Conservation (phyloP, 1,284 basidiomycete genomes). For the Sporisorium exsertum region DNA sequence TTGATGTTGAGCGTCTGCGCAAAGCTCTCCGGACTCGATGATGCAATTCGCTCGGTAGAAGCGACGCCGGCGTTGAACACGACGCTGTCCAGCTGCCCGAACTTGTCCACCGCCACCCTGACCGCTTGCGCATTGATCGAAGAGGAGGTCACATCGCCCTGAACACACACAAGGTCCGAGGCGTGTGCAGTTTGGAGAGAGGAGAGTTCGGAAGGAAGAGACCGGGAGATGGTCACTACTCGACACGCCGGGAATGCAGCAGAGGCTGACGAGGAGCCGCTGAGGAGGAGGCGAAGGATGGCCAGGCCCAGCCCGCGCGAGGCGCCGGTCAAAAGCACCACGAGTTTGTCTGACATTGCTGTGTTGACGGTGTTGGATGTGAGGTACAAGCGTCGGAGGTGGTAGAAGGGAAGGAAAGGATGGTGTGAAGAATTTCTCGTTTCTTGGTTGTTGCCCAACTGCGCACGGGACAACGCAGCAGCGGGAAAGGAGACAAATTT, state of each 20-base stretch:
- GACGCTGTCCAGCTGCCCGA: conserved; percentile 78
- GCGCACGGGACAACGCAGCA: conserved; percentile 11
- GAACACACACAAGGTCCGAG: conserved; percentile 69
- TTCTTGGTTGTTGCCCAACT: background rate
- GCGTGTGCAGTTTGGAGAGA: conserved; percentile 72
- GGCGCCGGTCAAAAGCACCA: conserved; percentile 64
- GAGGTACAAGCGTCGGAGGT: background rate
- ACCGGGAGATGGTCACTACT: conserved; percentile 82
- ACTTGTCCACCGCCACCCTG: conserved; percentile 75
- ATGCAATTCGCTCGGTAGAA: conserved; percentile 56
- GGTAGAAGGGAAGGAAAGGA: background rate
- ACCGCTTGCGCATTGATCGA: conserved; percentile 75
- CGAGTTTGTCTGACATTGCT: conserved; percentile 42
- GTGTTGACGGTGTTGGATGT: background rate
- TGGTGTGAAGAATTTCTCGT: background rate
- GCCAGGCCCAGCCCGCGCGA: conserved; percentile 81
- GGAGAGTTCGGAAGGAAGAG: conserved; percentile 76
- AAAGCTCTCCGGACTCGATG: conserved; percentile 73
- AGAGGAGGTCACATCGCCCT: conserved; percentile 77
- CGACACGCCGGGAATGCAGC: conserved; percentile 68
- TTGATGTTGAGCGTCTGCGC: conserved; percentile 79
- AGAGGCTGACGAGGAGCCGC: conserved; percentile 23
- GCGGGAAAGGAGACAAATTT: background rate
- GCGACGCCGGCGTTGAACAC: conserved; percentile 83
- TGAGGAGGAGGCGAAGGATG: conserved; percentile 76